phyloP scores from a whole-genome alignment of 306 rosid genomes.

The Comarum palustre region DNA sequence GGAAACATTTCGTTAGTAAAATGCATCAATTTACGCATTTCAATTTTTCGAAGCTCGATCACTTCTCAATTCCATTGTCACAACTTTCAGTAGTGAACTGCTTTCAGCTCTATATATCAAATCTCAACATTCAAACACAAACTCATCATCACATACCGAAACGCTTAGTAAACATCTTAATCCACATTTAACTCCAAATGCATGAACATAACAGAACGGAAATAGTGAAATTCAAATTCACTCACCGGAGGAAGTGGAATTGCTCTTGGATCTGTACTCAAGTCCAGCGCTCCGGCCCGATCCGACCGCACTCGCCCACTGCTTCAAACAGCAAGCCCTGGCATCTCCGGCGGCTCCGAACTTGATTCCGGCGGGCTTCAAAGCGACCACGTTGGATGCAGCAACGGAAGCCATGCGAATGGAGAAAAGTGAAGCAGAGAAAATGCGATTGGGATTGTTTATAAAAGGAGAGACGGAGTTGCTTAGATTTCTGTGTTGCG shows the following conservation, averaged over 20 bases:
- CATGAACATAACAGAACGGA: neutral
- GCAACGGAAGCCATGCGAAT: constrained; percentile 58
- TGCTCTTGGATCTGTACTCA: constrained; percentile 43
- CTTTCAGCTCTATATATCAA: neutral
- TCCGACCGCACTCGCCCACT: constrained; percentile 35
- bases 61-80: neutral
- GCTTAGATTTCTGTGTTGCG: neutral
- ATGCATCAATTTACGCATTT: neutral
- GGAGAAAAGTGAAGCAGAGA: constrained; percentile 23
- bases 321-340: constrained; percentile 37
- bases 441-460: constrained; percentile 13
- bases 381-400: constrained; percentile 53
- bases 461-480: constrained; percentile 13
- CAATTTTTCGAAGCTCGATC: neutral
- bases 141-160: neutral
- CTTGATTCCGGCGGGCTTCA: constrained; percentile 34
- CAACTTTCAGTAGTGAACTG: neutral
- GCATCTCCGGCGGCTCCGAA: constrained; percentile 27
- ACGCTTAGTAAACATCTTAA: neutral
- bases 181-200: neutral
- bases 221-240: neutral
- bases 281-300: constrained; percentile 31
- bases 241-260: constrained; percentile 47
- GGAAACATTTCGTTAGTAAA: neutral
- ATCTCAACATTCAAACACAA: neutral